phyloP scores from a whole-genome alignment of 148 eudicot species.

The Spergularia bocconei region DNA sequence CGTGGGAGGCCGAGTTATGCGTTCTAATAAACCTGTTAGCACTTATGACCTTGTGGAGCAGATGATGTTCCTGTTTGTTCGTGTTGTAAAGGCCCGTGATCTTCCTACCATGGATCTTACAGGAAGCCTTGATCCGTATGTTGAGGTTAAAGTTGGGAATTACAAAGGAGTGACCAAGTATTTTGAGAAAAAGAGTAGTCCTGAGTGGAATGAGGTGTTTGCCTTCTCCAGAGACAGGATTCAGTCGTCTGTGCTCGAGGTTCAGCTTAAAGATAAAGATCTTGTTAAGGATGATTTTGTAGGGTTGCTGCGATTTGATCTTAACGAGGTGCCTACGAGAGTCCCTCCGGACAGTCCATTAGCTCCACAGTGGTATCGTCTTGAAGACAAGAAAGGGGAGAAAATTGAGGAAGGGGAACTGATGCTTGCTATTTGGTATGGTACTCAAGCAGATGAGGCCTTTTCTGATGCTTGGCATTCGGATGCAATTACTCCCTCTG shows the following conservation, averaged over 20 bases:
- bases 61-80: conserved; percentile 74
- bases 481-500: conserved; percentile 44
- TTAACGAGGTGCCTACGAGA: conserved; percentile 59
- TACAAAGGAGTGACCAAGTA: conserved; percentile 73
- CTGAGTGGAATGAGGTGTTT: conserved; percentile 85
- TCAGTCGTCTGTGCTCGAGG: conserved; percentile 64
- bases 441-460: conserved; percentile 94
- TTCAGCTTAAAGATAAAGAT: conserved; percentile 72
- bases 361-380: conserved; percentile 85
- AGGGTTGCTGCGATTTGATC: conserved; percentile 56
- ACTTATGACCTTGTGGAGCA: conserved; percentile 81
- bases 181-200: conserved; percentile 51
- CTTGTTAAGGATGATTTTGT: conserved; percentile 75
- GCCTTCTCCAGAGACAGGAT: conserved; percentile 70
- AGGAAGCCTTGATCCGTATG: conserved; percentile 83
- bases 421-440: conserved; percentile 87
- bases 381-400: conserved; percentile 61
- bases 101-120: conserved; percentile 72
- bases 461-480: conserved; percentile 86
- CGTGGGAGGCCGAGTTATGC: conserved; percentile 67
- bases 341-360: conserved; percentile 91
- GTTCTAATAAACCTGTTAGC: conserved; percentile 41
- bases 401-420: conserved; percentile 50
- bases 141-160: conserved; percentile 82
- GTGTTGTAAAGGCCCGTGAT: conserved; percentile 81